phyloP scores from a whole-genome alignment of 768 basidiomycete species.

The Hirschioporus abietinus region DNA sequence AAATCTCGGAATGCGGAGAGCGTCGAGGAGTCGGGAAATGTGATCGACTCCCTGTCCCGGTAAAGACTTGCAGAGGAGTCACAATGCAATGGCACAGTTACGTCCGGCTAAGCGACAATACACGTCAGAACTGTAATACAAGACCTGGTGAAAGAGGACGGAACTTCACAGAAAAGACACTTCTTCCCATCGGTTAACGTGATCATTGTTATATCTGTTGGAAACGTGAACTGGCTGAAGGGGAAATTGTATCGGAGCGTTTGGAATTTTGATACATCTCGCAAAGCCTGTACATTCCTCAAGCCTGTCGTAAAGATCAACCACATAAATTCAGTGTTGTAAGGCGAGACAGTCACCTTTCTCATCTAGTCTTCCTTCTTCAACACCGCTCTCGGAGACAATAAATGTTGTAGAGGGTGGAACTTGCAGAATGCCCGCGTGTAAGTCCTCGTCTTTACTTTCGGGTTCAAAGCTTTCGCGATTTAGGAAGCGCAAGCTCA shows the following conservation, averaged over 20 bases:
- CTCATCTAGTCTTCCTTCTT: constrained; percentile 62
- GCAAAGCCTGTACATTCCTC: constrained; percentile 55
- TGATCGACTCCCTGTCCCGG: constrained; percentile 37
- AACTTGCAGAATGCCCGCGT: constrained; percentile 70
- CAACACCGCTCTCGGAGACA: constrained; percentile 60
- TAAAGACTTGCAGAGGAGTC: constrained; percentile 38
- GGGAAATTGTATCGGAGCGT: constrained; percentile 73
- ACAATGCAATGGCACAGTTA: constrained; percentile 43
- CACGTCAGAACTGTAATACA: constrained; percentile 4
- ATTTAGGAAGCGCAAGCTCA: constrained; percentile 63
- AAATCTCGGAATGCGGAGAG: constrained; percentile 54
- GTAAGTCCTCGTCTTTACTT: constrained; percentile 64
- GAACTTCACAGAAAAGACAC: constrained; percentile 70
- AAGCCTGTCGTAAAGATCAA: constrained; percentile 39
- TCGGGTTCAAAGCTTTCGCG: constrained; percentile 54
- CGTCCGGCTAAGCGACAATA: constrained; percentile 45
- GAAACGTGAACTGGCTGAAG: constrained; percentile 65
- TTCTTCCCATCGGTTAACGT: constrained; percentile 58
- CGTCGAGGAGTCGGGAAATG: constrained; percentile 40
- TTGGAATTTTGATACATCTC: constrained; percentile 59
- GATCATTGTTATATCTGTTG: constrained; percentile 67
- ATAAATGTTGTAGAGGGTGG: constrained; percentile 55
- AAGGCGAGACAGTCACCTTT: constrained; percentile 26
- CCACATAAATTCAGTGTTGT: not conserved
- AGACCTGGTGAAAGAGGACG: not conserved